phyloP scores from a whole-genome alignment of 371 early-diverging fungal species.

The Massospora cicadina region DNA sequence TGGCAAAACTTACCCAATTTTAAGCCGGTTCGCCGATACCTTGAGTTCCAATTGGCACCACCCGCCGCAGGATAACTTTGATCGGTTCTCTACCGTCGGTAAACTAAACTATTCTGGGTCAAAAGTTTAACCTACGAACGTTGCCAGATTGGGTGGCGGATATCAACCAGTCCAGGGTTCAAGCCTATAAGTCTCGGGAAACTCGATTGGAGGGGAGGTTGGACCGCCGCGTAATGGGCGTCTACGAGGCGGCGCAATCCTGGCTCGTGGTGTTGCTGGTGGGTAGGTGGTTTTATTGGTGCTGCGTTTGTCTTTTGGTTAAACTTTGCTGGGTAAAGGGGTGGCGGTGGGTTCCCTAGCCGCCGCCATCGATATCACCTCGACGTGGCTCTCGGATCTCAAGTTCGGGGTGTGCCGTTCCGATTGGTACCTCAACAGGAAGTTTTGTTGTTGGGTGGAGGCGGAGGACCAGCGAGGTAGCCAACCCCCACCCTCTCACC shows the following conservation, averaged over 20 bases:
- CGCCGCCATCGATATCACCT: conserved; percentile 69
- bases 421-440: conserved; percentile 86
- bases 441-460: conserved; percentile 89
- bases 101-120: neutral
- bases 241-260: conserved; percentile 59
- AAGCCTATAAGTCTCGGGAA: conserved; percentile 24
- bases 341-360: conserved; percentile 67
- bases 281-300: conserved; percentile 23
- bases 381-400: conserved; percentile 67
- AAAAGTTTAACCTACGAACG: neutral
- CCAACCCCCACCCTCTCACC: conserved; percentile 8
- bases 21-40: too few species aligned
- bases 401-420: conserved; percentile 70
- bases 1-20: too few species aligned
- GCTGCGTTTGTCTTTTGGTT: neutral
- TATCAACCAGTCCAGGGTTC: conserved; percentile 44
- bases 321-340: conserved; percentile 19
- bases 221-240: conserved; percentile 36
- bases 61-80: neutral
- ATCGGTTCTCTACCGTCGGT: conserved; percentile 9
- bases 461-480: conserved; percentile 18
- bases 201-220: conserved; percentile 21
- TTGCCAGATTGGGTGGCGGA: conserved; percentile 78
- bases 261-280: conserved; percentile 74
- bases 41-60: too few species aligned